Percentiles rank a stretch among this genome's conserved stretches.
These are phyloP conservation scores for Moniliophthora roreri DNA, from an alignment of 1,284 basidiomycete species.

Conservation along the genomic window DNA sequence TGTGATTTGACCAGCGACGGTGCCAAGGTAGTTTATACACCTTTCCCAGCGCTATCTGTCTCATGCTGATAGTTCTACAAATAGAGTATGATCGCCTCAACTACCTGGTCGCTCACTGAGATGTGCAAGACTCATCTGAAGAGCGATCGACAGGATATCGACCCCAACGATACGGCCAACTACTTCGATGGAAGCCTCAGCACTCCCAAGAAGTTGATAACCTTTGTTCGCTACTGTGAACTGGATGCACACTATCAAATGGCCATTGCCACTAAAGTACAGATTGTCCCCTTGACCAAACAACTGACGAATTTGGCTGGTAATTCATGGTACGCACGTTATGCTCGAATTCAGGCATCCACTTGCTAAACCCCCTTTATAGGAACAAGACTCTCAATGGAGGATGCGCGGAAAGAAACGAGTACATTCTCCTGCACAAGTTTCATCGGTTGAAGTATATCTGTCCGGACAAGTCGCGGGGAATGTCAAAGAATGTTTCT, in stretches of 20 bases:
- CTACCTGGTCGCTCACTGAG: slow-evolving; percentile 97
- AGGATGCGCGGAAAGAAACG: slow-evolving; percentile 97
- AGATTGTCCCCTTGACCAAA: slow-evolving; percentile 82
- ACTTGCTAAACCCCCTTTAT: neutral
- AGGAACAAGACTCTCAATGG: slow-evolving; percentile 96
- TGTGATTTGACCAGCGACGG: slow-evolving; percentile 95
- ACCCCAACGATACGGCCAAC: slow-evolving; percentile 90
- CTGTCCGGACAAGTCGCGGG: slow-evolving; percentile 92
- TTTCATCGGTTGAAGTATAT: slow-evolving; percentile 97
- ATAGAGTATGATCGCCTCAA: slow-evolving; percentile 91
- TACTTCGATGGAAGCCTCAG: slow-evolving; percentile 89
- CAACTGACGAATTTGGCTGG: slow-evolving; percentile 98
- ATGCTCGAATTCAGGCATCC: too few relatives aligned
- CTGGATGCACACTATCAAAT: slow-evolving; percentile 95
- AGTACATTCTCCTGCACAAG: slow-evolving; percentile 98
- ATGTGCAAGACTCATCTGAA: slow-evolving; percentile 94
- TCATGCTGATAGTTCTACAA: slow-evolving; percentile 1
- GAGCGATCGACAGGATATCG: slow-evolving; percentile 86
- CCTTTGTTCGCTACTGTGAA: slow-evolving; percentile 91
- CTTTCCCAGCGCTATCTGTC: neutral
- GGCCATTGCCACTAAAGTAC: slow-evolving; percentile 91
- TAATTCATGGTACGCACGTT: slow-evolving; percentile 91
- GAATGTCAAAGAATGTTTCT: slow-evolving; percentile 91
- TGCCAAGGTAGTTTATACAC: slow-evolving; percentile 76
- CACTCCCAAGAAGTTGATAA: slow-evolving; percentile 78